A percentile compares a stretch with the other conserved stretches of the same genome.
Evolutionary conservation across 2,329 filamentous ascomycete genomes (phyloP).

Genomic region (Diaporthe citrichinensis): DNA sequence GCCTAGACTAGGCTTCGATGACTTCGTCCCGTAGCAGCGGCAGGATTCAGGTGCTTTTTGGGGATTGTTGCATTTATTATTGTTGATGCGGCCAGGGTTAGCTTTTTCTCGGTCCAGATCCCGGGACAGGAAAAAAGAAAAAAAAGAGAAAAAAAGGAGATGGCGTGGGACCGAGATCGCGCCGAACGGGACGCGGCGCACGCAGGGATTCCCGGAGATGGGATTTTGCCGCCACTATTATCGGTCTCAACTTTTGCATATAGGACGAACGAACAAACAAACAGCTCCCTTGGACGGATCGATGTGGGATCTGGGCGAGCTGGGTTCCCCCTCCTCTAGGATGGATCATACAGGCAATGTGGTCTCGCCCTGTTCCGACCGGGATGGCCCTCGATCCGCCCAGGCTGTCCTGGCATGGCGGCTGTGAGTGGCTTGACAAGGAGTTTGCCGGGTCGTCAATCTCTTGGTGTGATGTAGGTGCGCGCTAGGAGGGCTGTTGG

Average conservation of each 20-base stretch:
- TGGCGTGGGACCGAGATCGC: slow-evolving; percentile 3
- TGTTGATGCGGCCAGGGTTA: background rate
- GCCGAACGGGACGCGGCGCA: background rate
- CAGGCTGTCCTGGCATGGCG: no score
- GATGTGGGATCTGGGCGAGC: no score
- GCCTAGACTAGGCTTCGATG: background rate
- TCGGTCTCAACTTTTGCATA: background rate
- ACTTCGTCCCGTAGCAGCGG: background rate
- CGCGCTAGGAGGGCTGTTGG: no score
- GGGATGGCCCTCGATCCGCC: no score
- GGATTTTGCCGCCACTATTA: background rate
- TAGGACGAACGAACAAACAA: background rate
- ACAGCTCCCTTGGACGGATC: no score
- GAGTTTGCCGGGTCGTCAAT: no score
- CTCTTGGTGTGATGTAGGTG: no score
- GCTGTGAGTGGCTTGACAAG: no score
- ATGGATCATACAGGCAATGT: no score
- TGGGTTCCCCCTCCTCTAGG: no score
- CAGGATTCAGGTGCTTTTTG: background rate
- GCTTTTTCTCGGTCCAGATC: background rate
- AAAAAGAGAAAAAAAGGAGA: background rate
- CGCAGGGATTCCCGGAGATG: slow-evolving; percentile 1
- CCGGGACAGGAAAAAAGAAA: background rate
- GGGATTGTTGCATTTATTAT: background rate
- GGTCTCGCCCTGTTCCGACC: no score